Evolutionary conservation across 441 rosid species (phyloP).

Genomic region (Eutrema salsugineum): DNA sequence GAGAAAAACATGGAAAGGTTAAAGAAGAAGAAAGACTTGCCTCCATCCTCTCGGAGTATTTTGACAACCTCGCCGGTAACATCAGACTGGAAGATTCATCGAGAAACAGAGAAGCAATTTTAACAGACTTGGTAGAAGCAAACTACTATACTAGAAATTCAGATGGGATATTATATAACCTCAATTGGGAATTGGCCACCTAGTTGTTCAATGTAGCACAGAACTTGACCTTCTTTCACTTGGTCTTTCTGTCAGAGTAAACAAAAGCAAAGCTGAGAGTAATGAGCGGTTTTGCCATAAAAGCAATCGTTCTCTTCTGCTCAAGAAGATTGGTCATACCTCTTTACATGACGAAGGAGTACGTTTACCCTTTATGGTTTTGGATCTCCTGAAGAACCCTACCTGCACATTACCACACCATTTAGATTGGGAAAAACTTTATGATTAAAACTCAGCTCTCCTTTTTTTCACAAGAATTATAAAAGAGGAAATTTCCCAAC

Average conservation of each 20-base stretch:
- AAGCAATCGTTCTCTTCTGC: not conserved
- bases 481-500: not conserved
- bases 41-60: slow-evolving; percentile 78
- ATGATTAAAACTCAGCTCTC: not conserved
- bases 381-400: slow-evolving; percentile 73
- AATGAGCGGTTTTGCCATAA: not conserved
- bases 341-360: slow-evolving; percentile 76
- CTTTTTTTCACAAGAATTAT: not conserved
- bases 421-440: not conserved
- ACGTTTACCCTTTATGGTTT: slow-evolving; percentile 74
- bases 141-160: not conserved
- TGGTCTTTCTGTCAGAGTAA: slow-evolving; percentile 55
- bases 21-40: slow-evolving; percentile 34
- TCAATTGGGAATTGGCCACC: slow-evolving; percentile 75
- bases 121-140: not conserved
- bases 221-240: slow-evolving; percentile 87
- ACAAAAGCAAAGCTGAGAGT: slow-evolving; percentile 1
- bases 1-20: not conserved
- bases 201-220: slow-evolving; percentile 86
- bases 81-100: slow-evolving; percentile 57
- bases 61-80: slow-evolving; percentile 71
- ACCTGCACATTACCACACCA: slow-evolving; percentile 48
- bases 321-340: slow-evolving; percentile 40
- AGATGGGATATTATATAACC: slow-evolving; percentile 37
- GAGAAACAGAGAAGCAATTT: slow-evolving; percentile 11